Evolutionary conservation across 179 eudicot genomes (phyloP), one percentile per base, ranked within the genome.

Genomic region (Vitellaria paradoxa): DNA sequence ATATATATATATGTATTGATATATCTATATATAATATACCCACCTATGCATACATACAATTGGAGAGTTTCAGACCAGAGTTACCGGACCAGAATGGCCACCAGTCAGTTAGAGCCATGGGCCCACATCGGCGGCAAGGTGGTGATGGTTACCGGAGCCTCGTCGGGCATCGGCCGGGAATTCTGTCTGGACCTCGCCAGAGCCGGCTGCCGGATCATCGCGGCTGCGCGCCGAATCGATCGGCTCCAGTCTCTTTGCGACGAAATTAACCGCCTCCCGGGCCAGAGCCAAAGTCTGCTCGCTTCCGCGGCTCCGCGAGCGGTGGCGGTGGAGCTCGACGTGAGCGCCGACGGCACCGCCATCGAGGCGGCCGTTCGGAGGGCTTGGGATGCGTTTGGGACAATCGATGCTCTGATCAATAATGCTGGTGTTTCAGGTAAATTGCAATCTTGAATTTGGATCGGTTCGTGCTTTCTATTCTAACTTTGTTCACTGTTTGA

Each of bases 141-240:
- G 6, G 92, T 91, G 14, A 79, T 90, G 88, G 88, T 90, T 1
- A 91, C 97, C 6, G 93, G 93, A 3, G 93, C 97, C 0, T 88
- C 97, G 0, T 88, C 93, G 0, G 97, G 97, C 14, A 70, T 92
- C 15, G 97, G 97, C 65, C 65, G 74, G 3, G 92, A 90, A 26
- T 81, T 88, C 68, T 90, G 92, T 67, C 77, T 88, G 4, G 89
- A 90, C 82, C 80, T 90, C 7, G 92, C 93, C 3, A 79, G 79
- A 61, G 83, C 92, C 13, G 97, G 97, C 9, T 91, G 90, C 79
- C 72, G 76, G 47, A 73, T 91, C 30, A 65, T 91, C 9, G 91
- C 91, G 0, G 92, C 92, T 0, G 97, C 97, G 73, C 90, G 97
- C 9, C 79, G 97, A 17, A 65, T 67, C 5, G 89, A 86, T 20